Evolutionary conservation across 805 yeast genomes (phyloP), one percentile per base, ranked within the genome.

Genomic region (Maudiozyma pseudohumilis): DNA sequence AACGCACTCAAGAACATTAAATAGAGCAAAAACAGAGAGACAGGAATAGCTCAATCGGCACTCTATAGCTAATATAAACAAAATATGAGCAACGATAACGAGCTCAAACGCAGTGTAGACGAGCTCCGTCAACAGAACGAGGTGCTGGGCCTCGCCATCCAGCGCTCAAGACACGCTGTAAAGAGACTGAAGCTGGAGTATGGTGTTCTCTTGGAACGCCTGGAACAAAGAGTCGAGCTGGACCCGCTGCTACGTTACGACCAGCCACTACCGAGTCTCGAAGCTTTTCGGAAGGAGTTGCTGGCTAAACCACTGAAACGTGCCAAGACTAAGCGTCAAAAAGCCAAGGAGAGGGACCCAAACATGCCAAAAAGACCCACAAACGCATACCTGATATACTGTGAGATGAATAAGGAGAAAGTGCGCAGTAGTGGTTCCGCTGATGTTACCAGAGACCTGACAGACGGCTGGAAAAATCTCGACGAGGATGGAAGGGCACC

Each of bases 351-450:
- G 8, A 74, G 87, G 49, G 94, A 87, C 57, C 95, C 95, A 8
- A 77, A 77, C 47, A 69, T 80, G 50, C 96, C 96, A 16, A 85
- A 82, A 49, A 69, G 94, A 50, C 95, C 96, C 5, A 80, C 92
- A 3, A 88, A 87, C 58, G 95, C 96, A 5, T 88, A 87, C 52
- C 66, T 85, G 44, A 72, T 85, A 38, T 87, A 81, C 53, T 88
- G 96, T 60, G 96, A 88, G 41, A 63, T 73, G 63, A 94, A 85
- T 52, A 83, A 83, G 59, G 95, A 84, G 33, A 66, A 71, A 35
- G 70, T 85, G 27, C 75, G 74, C 43, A 68, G 70, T 35, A 74
- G 72, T 43, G 78, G 77, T 8, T 66, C 68, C 22, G 62, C 62
- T 28, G 96, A 88, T 53, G 66, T 84, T 32, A 79, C 94, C 2